phyloP scores from a whole-genome alignment of 1,139 yeast genomes.

The Candida sanyaensis region DNA sequence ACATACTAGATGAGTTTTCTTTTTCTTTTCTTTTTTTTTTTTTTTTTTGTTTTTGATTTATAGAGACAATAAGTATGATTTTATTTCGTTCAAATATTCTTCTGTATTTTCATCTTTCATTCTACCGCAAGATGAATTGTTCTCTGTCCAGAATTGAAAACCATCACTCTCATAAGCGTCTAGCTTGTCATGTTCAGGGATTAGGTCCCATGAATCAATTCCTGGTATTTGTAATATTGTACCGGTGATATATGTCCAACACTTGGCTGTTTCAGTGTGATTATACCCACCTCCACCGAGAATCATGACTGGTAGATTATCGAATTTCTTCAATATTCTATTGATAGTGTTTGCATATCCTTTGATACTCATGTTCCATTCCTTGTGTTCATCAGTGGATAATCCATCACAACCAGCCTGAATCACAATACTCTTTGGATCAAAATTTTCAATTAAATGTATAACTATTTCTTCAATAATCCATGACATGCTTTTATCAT shows the following conservation, averaged over 20 bases:
- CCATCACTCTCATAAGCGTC: slow-evolving; percentile 50
- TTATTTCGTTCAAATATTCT: slow-evolving; percentile 20
- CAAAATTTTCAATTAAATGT: slow-evolving; percentile 39
- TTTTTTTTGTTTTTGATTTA: background rate
- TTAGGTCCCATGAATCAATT: slow-evolving; percentile 19
- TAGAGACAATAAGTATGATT: slow-evolving; percentile 14
- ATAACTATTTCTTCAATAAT: slow-evolving; percentile 43
- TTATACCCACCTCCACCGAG: slow-evolving; percentile 85
- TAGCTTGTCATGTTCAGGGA: slow-evolving; percentile 52
- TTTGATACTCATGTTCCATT: slow-evolving; percentile 67
- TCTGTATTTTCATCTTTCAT: slow-evolving; percentile 43
- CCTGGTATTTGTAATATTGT: slow-evolving; percentile 1
- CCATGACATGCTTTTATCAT: slow-evolving; percentile 41
- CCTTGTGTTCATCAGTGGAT: slow-evolving; percentile 52
- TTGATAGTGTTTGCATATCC: slow-evolving; percentile 47
- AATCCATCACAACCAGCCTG: slow-evolving; percentile 80
- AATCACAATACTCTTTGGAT: slow-evolving; percentile 58
- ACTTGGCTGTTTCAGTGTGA: slow-evolving; percentile 60
- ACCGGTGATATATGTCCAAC: slow-evolving; percentile 59
- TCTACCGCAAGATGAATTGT: slow-evolving; percentile 25
- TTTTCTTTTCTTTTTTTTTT: background rate
- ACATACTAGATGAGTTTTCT: background rate
- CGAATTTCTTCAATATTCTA: slow-evolving; percentile 27
- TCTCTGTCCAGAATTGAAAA: slow-evolving; percentile 51
- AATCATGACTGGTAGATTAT: slow-evolving; percentile 39